A percentile compares a stretch with the other conserved stretches of the same genome.
These are phyloP conservation scores for Vitellaria paradoxa DNA, from an alignment of 179 eudicot species.

Conservation along the genomic window DNA sequence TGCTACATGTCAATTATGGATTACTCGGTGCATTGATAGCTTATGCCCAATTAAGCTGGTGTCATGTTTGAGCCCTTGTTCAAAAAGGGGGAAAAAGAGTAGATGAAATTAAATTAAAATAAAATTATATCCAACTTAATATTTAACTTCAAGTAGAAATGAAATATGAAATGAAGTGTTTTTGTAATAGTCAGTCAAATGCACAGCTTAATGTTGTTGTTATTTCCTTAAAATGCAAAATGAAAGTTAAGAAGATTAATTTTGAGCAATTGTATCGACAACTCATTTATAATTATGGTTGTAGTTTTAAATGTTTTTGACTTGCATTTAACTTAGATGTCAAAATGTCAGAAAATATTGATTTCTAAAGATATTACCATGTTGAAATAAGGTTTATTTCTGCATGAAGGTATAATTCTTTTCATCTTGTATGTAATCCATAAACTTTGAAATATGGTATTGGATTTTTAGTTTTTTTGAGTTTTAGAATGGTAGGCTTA, in stretches of 20 bases:
- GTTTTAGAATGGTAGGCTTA: too few species aligned
- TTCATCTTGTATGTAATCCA: neutral
- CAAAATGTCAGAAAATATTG: neutral
- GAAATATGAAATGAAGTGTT: too few species aligned
- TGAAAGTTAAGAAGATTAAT: neutral
- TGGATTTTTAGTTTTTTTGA: too few species aligned
- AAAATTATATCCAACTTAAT: too few species aligned
- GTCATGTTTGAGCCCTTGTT: too few species aligned
- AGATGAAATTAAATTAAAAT: too few species aligned
- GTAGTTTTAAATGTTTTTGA: neutral
- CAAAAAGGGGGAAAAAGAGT: too few species aligned
- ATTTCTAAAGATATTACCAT: neutral
- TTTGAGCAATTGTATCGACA: neutral
- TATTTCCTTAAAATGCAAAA: neutral
- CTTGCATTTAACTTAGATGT: neutral
- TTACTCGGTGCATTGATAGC: neutral
- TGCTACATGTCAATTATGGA: neutral
- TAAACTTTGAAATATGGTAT: too few species aligned
- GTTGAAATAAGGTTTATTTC: neutral
- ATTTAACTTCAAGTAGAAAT: too few species aligned
- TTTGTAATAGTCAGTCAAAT: neutral
- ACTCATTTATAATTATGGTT: neutral
- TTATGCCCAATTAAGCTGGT: too few species aligned
- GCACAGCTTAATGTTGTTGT: neutral
- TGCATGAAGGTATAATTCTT: neutral